A percentile compares a stretch with the other conserved stretches of the same genome.
Evolutionary conservation across 169 alveolate genomes (phyloP).

Genomic region (Plasmodium fragile): DNA sequence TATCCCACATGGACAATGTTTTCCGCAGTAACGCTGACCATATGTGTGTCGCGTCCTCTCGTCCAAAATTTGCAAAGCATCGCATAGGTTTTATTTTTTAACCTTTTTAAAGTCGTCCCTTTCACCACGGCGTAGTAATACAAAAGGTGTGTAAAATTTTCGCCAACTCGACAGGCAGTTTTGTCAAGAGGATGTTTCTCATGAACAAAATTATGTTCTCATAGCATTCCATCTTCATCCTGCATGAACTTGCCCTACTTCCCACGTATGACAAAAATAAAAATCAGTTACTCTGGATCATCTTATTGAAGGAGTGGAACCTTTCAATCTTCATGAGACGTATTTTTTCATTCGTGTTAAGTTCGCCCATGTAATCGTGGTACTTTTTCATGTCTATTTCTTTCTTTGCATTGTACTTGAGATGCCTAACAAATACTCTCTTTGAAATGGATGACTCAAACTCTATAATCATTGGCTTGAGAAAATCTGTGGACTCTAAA

Average conservation of each 20-base stretch:
- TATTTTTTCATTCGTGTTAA: conserved; percentile 6
- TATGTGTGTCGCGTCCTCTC: neutral
- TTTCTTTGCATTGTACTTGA: conserved; percentile 9
- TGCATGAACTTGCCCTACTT: neutral
- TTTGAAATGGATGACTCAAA: conserved; percentile 40
- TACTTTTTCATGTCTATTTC: conserved; percentile 43
- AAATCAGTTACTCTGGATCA: neutral
- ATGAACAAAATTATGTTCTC: neutral
- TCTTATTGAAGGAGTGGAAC: conserved; percentile 27
- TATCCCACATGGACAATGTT: neutral
- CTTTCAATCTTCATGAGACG: conserved; percentile 51
- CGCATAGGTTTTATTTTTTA: neutral
- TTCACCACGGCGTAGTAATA: neutral
- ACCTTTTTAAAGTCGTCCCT: neutral
- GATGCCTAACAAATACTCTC: conserved; percentile 40
- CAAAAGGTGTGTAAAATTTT: neutral
- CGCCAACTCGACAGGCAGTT: neutral
- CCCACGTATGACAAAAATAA: neutral
- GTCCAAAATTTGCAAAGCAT: neutral
- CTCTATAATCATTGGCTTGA: conserved; percentile 54
- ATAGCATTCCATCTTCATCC: neutral
- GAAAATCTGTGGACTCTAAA: conserved; percentile 58
- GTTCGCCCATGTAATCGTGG: conserved; percentile 24
- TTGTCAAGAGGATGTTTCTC: neutral
- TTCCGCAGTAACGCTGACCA: neutral